A percentile compares a stretch with the other conserved stretches of the same genome.
Conservation (phyloP, 345 rosid species). For the Camelina neglecta region DNA sequence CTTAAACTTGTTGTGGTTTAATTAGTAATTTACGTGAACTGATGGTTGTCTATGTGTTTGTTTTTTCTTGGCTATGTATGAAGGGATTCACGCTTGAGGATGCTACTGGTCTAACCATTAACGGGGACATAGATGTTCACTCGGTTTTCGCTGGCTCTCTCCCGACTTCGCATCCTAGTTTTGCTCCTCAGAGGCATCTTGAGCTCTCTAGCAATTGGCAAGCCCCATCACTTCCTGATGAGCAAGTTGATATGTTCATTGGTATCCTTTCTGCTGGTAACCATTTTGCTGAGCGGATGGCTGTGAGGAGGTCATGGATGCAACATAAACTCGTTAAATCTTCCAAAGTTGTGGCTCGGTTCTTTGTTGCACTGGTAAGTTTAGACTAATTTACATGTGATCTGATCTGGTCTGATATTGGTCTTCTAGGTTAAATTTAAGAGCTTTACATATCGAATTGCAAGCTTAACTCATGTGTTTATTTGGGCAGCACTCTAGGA, state of each 20-base stretch:
- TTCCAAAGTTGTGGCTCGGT: constrained; percentile 78
- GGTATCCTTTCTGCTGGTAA: constrained; percentile 88
- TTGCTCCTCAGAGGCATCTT: constrained; percentile 71
- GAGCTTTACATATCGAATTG: constrained; percentile 4
- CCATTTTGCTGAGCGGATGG: constrained; percentile 92
- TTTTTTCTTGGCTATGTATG: constrained; percentile 29
- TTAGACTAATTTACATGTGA: constrained; percentile 3
- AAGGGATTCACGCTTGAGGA: constrained; percentile 91
- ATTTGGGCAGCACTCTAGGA: constrained; percentile 58
- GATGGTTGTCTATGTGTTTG: constrained; percentile 6
- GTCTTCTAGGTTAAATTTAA: neutral
- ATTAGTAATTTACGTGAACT: constrained; percentile 23
- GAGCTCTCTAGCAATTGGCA: constrained; percentile 71
- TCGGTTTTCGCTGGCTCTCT: constrained; percentile 78
- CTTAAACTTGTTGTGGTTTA: neutral
- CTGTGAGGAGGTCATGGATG: constrained; percentile 93
- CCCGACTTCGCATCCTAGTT: constrained; percentile 75
- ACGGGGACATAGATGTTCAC: constrained; percentile 73
- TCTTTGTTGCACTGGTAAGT: constrained; percentile 85
- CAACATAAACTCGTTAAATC: constrained; percentile 73
- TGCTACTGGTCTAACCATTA: constrained; percentile 84
- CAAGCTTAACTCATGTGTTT: constrained; percentile 13
- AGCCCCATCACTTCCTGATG: constrained; percentile 66
- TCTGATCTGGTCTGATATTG: constrained; percentile 19
- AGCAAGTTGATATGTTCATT: constrained; percentile 65